These are phyloP conservation scores for Solanum piurae DNA, from an alignment of 257 asterid species.

Conservation along the genomic window DNA sequence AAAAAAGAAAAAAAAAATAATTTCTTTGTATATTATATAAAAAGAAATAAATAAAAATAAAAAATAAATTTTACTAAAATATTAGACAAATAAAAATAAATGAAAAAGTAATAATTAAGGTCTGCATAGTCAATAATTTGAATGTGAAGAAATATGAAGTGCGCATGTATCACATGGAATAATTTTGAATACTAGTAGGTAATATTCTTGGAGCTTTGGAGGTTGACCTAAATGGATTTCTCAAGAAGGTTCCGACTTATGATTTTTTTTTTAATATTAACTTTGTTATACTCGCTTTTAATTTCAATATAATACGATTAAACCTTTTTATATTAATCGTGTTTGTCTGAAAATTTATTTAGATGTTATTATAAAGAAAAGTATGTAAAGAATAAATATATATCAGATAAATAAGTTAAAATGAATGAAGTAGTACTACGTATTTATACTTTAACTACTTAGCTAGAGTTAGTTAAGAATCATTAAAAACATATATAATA, in stretches of 20 bases:
- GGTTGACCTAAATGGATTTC: background rate
- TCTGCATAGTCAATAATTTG: background rate
- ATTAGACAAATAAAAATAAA: background rate
- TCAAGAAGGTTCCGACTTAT: background rate
- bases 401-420: too few relatives aligned
- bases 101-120: too few relatives aligned
- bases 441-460: background rate
- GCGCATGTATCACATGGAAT: background rate
- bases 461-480: background rate
- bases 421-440: background rate
- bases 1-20: too few relatives aligned
- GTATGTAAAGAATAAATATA: too few relatives aligned
- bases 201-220: background rate
- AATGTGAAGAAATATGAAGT: background rate
- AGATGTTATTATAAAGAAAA: too few relatives aligned
- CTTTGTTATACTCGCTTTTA: background rate
- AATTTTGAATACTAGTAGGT: background rate
- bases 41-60: too few relatives aligned
- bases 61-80: background rate
- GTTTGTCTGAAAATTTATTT: too few relatives aligned
- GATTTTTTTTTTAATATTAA: background rate
- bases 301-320: background rate
- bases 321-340: too few relatives aligned
- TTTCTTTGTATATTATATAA: background rate
- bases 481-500: background rate